Evolutionary conservation across 345 rosid genomes (phyloP).

Genomic region (Linum trigynum): DNA sequence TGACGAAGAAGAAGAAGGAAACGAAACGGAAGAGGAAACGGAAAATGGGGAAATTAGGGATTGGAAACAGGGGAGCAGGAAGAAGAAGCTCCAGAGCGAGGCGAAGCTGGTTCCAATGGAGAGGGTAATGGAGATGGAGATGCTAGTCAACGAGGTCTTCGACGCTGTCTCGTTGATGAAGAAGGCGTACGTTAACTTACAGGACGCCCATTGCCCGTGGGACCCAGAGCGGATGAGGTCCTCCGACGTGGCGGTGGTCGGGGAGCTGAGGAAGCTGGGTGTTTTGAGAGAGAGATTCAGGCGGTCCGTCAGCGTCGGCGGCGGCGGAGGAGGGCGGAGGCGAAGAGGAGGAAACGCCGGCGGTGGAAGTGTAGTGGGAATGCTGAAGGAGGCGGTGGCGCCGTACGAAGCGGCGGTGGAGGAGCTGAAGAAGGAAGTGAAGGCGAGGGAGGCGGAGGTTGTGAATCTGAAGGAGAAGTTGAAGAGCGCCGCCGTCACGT

Average conservation of each 20-base stretch:
- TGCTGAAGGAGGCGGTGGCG: constrained; percentile 80
- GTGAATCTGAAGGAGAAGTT: constrained; percentile 74
- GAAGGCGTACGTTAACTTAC: constrained; percentile 59
- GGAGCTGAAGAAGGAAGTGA: constrained; percentile 76
- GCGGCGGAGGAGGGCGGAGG: constrained; percentile 19
- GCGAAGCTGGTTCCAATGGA: constrained; percentile 12
- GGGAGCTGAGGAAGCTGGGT: constrained; percentile 62
- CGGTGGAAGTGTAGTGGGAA: constrained; percentile 25
- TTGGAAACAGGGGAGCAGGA: constrained; percentile 12
- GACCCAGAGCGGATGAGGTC: constrained; percentile 81
- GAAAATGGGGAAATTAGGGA: constrained; percentile 4
- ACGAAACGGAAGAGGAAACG: constrained; percentile 14
- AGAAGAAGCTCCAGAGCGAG: constrained; percentile 5
- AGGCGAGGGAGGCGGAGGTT: constrained; percentile 55
- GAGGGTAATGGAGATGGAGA: constrained; percentile 47
- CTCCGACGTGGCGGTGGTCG: constrained; percentile 76
- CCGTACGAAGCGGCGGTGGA: constrained; percentile 87
- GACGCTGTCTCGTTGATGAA: constrained; percentile 60
- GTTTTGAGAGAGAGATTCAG: constrained; percentile 63
- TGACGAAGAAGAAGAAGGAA: constrained; percentile 22
- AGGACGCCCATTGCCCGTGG: constrained; percentile 97
- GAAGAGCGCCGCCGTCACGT: constrained; percentile 18
- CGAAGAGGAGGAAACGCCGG: constrained; percentile 5
- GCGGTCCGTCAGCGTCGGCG: constrained; percentile 33
- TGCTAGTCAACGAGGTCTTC: constrained; percentile 60